Base-by-base conservation (phyloP, 2,329 filamentous ascomycete genomes). In the Diaporthe sp. region DNA sequence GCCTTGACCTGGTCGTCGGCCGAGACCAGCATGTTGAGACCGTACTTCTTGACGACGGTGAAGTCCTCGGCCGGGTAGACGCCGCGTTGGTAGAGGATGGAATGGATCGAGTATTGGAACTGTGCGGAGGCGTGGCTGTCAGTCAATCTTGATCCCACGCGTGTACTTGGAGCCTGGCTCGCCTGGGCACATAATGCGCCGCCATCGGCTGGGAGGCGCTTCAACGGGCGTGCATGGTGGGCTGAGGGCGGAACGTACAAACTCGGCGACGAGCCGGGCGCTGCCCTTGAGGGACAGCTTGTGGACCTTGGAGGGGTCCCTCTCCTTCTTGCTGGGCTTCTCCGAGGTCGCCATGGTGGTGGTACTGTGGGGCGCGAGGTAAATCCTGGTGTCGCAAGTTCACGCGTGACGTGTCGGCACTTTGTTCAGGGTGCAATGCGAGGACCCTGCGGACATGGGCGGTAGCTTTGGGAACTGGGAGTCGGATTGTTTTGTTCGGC, bases 21-120 rank as follows among this genome's bases (percentile, higher is more conserved):
- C 42, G 96, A 97, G 69, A 98, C 91, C 80, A 98, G 94, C 95
- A 98, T 98, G 81, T 98, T 98, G 80, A 99, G 91, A 80, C 97
- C 97, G 93, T 99, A 99, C 86, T 99, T 99, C 87, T 99, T 99
- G 81, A 99, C 96, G 53, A 95, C 93, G 78, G 94, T 94, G 82
- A 99, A 99, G 86, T 99, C 97, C 81, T 99, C 97, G 70, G 97
- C 95, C 35, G 97, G 97, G 84, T 99, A 94, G 77, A 94, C 92
- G 75, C 92, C 92, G 81, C 92, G 91, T 84, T 98, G 96, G 80
- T 89, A 97, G 92, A 99, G 88, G 74, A 99, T 98, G 0, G 96
- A 97, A 81, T 99, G 97, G 82, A 98, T 98, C 1, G 95, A 98
- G 84, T 98, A 99, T 88, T 99, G 95, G 82, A 99, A 99, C 91